These are phyloP conservation scores for Ophiostoma triangulosporum DNA, from an alignment of 2,329 filamentous ascomycete genomes.

Conservation along the genomic window DNA sequence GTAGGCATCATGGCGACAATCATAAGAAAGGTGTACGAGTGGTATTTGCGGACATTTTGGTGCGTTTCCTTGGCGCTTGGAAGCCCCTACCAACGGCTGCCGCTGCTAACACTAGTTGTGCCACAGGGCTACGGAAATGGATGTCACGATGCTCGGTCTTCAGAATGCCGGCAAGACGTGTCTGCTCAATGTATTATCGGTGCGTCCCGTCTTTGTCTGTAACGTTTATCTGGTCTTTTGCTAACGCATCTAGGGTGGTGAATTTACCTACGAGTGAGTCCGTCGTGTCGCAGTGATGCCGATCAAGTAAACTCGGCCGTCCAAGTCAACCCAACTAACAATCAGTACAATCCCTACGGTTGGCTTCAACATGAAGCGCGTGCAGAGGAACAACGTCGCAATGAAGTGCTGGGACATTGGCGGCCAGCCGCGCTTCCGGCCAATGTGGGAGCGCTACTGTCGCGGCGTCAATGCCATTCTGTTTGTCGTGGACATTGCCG, in stretches of 20 bases:
- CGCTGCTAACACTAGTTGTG: neutral
- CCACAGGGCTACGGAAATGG: slow-evolving; percentile 91
- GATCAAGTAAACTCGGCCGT: no score
- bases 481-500: slow-evolving; percentile 95
- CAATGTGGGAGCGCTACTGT: slow-evolving; percentile 99
- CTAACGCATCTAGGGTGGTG: slow-evolving; percentile 57
- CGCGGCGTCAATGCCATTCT: slow-evolving; percentile 95
- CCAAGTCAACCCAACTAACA: neutral
- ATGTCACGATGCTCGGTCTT: slow-evolving; percentile 96
- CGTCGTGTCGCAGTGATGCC: neutral
- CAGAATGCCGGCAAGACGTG: slow-evolving; percentile 98
- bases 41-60: slow-evolving; percentile 96
- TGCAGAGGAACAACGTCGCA: slow-evolving; percentile 95
- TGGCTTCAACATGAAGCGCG: slow-evolving; percentile 97
- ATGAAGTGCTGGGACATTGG: slow-evolving; percentile 99
- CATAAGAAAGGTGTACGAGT: slow-evolving; percentile 94
- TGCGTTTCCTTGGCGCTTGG: slow-evolving; percentile 29
- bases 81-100: no score
- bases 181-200: slow-evolving; percentile 80
- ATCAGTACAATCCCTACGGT: slow-evolving; percentile 90
- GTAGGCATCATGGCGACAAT: slow-evolving; percentile 63
- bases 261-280: slow-evolving; percentile 95
- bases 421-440: slow-evolving; percentile 88
- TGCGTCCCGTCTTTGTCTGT: slow-evolving; percentile 36
- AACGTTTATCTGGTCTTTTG: neutral